phyloP scores from a whole-genome alignment of 2,329 filamentous ascomycete genomes.

The Epichloe glyceriae region DNA sequence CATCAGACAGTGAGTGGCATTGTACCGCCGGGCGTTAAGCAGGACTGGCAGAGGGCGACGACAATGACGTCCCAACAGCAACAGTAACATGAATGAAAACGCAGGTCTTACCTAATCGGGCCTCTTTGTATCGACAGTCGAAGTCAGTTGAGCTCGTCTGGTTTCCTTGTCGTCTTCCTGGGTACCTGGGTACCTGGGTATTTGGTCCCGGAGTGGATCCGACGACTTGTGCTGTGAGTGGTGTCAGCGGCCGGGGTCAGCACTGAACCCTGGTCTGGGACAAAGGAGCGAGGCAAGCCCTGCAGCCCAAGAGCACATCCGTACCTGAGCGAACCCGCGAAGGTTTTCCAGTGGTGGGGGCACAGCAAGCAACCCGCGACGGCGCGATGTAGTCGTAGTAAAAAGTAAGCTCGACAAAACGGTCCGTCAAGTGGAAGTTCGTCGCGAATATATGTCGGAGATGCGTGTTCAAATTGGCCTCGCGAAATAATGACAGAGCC shows the following conservation, averaged over 20 bases:
- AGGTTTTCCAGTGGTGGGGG: conserved; percentile 2
- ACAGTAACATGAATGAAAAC: neutral
- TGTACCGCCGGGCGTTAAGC: neutral
- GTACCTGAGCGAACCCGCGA: conserved; percentile 5
- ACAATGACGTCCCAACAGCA: neutral
- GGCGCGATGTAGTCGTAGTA: conserved; percentile 1
- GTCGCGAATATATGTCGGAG: neutral
- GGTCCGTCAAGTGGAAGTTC: neutral
- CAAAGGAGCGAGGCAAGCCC: conserved; percentile 1
- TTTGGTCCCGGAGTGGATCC: conserved; percentile 1
- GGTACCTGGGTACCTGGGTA: neutral
- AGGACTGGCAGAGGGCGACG: neutral
- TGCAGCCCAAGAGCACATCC: conserved; percentile 2
- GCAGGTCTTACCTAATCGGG: neutral
- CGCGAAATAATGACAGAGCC: neutral
- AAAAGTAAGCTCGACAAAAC: neutral
- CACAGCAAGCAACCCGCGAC: conserved; percentile 1
- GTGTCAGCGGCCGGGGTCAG: conserved; percentile 5
- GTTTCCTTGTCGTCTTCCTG: neutral
- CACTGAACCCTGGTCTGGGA: conserved; percentile 4
- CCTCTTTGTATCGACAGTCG: neutral
- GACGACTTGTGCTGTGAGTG: neutral
- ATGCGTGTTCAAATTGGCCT: neutral
- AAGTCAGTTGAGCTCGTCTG: conserved; percentile 3
- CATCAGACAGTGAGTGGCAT: neutral